phyloP scores from a whole-genome alignment of 495 filamentous ascomycete species.

The Lineolata rhizophorae region DNA sequence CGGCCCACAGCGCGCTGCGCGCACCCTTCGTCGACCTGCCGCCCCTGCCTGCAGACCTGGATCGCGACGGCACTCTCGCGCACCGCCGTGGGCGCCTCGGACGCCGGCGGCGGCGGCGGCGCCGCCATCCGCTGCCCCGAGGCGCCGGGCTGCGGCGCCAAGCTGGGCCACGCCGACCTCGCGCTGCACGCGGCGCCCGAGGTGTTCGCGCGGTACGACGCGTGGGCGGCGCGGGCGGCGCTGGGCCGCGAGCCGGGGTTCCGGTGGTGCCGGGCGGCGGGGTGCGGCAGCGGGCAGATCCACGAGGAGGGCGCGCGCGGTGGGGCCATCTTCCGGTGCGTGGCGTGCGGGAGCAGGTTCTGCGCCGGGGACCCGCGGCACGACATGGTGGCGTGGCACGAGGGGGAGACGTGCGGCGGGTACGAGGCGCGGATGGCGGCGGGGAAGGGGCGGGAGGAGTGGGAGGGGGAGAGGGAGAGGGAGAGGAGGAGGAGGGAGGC shows the following conservation, averaged over 20 bases:
- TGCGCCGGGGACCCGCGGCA: no score
- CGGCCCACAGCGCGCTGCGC: no score
- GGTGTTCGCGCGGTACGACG: conserved; percentile 8
- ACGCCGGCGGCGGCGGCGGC: conserved; percentile 7
- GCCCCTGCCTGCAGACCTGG: no score
- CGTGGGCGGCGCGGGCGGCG: conserved; percentile 5
- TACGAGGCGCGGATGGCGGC: conserved; percentile 15
- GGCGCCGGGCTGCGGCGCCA: conserved; percentile 6
- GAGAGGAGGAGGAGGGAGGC: no score
- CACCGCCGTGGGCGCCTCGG: no score
- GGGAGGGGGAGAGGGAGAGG: no score
- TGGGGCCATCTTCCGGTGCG: conserved; percentile 14
- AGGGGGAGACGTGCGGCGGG: conserved; percentile 17
- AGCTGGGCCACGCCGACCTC: conserved; percentile 6
- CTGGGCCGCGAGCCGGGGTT: conserved; percentile 9
- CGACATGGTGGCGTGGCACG: conserved; percentile 20
- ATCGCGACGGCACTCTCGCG: no score
- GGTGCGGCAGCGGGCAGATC: conserved; percentile 10
- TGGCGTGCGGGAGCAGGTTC: conserved; percentile 15
- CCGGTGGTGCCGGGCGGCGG: conserved; percentile 7
- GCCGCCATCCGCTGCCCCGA: conserved; percentile 10
- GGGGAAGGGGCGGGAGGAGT: conserved; percentile 6
- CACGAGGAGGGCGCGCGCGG: conserved; percentile 2
- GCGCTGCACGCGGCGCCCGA: conserved; percentile 4
- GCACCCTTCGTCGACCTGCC: no score